phyloP scores from a whole-genome alignment of 768 basidiomycete genomes.

The Podaxis mareebaensis region DNA sequence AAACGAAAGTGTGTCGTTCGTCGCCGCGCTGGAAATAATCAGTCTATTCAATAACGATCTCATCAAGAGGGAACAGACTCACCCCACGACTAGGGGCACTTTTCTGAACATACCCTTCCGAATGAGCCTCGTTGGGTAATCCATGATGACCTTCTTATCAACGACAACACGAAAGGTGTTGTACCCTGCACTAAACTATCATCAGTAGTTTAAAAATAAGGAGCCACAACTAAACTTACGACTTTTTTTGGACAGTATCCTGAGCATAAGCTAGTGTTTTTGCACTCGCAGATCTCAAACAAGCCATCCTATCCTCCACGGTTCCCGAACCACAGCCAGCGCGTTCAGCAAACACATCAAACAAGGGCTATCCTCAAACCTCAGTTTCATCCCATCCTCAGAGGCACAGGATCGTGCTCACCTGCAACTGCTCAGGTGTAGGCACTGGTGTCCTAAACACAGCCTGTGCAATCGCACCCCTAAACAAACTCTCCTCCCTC shows the following conservation, averaged over 20 bases:
- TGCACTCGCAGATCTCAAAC: conserved; percentile 50
- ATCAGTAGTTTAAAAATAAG: neutral
- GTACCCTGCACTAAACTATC: conserved; percentile 37
- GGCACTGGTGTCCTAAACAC: conserved; percentile 55
- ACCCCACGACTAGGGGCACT: conserved; percentile 66
- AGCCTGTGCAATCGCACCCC: conserved; percentile 61
- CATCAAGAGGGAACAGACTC: conserved; percentile 12
- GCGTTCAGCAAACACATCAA: conserved; percentile 47
- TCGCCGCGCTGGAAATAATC: conserved; percentile 42
- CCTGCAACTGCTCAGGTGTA: conserved; percentile 51
- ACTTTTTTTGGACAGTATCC: conserved; percentile 42
- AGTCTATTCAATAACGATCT: neutral
- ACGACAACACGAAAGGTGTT: conserved; percentile 52
- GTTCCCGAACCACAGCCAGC: conserved; percentile 49
- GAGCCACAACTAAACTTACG: conserved; percentile 32
- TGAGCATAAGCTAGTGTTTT: conserved; percentile 56
- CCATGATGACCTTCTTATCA: conserved; percentile 52
- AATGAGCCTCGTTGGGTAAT: conserved; percentile 50
- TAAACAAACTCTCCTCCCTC: conserved; percentile 40
- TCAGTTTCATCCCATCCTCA: neutral
- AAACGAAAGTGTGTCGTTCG: conserved; percentile 57
- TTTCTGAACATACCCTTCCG: conserved; percentile 43
- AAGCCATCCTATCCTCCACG: conserved; percentile 37
- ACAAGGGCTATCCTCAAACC: conserved; percentile 40
- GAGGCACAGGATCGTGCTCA: conserved; percentile 23